Evolutionary conservation across 176 grass and related monocot genomes (phyloP), one percentile per base, ranked within the genome.

Genomic region (Thinopyrum elongatum): DNA sequence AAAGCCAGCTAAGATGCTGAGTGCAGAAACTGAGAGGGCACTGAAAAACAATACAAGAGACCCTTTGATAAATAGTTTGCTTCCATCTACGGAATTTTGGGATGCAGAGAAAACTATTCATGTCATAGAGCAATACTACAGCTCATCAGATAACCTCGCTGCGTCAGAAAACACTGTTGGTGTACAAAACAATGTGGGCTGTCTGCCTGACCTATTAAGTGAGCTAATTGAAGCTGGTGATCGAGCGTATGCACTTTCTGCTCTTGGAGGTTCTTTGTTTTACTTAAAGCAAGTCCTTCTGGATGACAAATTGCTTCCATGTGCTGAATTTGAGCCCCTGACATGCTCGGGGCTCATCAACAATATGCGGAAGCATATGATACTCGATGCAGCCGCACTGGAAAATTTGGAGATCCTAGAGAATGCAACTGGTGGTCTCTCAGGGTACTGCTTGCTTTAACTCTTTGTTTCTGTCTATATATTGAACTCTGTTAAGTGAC

Each of bases 361-460:
- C 41, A 82, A 58, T 74, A 76, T 87, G 51, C 86, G 22, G 62
- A 95, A 94, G 79, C 68, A 92, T 90, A 95, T 98, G 96, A 88
- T 95, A 82, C 93, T 98, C 31, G 96, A 98, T 90, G 87, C 96
- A 68, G 89, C 93, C 64, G 96, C 91, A n/a, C 82, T 98, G 25
- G 96, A 98, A 86, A 98, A 98, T 90, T 82, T 98, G 36, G 96
- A 98, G 67, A 87, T 98, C 69, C 86, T 98, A 84, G 96, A 95
- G 87, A 98, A 95, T 86, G 53, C 77, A 78, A 77, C 33, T 88
- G 93, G 96, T 92, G 93, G 88, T 44, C 57, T 87, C 57, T 89
- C 85, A 65, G 93, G 96, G 96, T 98, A 98, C 82, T 83, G 70
- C 73, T 31, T 85, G 34, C 35, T 85, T 82, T 19, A 28, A 59